Conservation (phyloP, 1,284 basidiomycete genomes). For the Ceratobasidium sp. region DNA sequence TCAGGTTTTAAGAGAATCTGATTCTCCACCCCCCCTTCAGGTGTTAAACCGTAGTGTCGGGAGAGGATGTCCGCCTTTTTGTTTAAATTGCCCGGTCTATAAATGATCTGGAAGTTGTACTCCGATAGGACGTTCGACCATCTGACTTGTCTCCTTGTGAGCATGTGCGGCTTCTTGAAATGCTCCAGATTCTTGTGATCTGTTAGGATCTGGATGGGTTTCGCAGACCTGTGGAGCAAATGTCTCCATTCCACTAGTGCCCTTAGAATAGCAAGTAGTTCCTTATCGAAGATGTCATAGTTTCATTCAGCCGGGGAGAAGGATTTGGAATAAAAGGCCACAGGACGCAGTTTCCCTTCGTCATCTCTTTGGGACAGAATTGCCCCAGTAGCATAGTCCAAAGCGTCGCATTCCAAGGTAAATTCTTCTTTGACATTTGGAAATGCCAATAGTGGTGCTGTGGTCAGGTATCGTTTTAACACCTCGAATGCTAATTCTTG, state of each 20-base stretch:
- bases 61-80: constrained; percentile 10
- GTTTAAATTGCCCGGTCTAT: constrained; percentile 16
- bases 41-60: constrained; percentile 41
- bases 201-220: neutral
- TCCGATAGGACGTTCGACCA: constrained; percentile 25
- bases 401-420: constrained; percentile 24
- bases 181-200: constrained; percentile 21
- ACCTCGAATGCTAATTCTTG: neutral
- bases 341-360: constrained; percentile 22
- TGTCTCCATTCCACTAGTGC: neutral
- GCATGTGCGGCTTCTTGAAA: neutral
- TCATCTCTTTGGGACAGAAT: constrained; percentile 8
- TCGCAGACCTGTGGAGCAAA: neutral
- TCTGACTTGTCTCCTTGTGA: constrained; percentile 30
- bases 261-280: neutral
- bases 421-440: neutral
- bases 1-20: neutral
- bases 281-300: constrained; percentile 14
- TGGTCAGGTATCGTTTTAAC: neutral
- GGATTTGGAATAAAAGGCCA: constrained; percentile 5
- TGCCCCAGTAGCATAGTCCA: constrained; percentile 20
- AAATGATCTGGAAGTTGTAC: constrained; percentile 23
- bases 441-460: neutral
- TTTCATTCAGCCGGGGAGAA: neutral
- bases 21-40: constrained; percentile 19